Evolutionary conservation across 148 eudicot species (phyloP).

Genomic region (Hydrangea macrophylla): DNA sequence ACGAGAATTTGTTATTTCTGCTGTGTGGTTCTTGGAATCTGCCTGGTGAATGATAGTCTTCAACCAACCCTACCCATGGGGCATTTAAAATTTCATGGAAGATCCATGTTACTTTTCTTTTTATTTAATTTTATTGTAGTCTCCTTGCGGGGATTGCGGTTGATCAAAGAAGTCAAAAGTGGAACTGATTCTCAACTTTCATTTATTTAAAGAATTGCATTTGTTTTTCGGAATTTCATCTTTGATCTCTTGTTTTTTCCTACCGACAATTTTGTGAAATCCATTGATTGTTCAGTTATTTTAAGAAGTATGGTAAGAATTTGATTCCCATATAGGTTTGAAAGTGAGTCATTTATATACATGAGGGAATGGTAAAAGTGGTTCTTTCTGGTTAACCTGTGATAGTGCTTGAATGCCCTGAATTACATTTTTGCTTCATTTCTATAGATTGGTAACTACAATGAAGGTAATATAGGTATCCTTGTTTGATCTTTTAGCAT

Average conservation of each 20-base stretch:
- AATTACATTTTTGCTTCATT: too few species aligned
- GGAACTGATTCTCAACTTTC: not conserved
- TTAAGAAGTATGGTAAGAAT: not conserved
- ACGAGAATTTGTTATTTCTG: not conserved
- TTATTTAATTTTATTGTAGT: slow-evolving; percentile 6
- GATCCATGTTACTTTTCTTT: slow-evolving; percentile 8
- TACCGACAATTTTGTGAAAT: not conserved
- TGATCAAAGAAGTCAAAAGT: slow-evolving; percentile 3
- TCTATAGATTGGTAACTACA: too few species aligned
- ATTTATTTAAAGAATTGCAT: not conserved
- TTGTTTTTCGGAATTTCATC: not conserved
- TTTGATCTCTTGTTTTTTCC: too few species aligned
- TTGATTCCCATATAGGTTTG: not conserved
- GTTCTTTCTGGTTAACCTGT: too few species aligned
- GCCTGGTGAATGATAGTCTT: too few species aligned
- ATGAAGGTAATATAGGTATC: too few species aligned
- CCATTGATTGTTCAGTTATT: not conserved
- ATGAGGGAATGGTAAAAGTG: not conserved
- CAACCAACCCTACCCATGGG: too few species aligned
- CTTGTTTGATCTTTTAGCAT: too few species aligned
- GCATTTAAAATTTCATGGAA: not conserved
- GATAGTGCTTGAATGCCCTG: too few species aligned
- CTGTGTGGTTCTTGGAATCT: not conserved
- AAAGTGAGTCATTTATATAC: not conserved
- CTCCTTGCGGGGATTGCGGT: not conserved